phyloP scores from a whole-genome alignment of 2,329 filamentous ascomycete species.

The Penicillium sp. region DNA sequence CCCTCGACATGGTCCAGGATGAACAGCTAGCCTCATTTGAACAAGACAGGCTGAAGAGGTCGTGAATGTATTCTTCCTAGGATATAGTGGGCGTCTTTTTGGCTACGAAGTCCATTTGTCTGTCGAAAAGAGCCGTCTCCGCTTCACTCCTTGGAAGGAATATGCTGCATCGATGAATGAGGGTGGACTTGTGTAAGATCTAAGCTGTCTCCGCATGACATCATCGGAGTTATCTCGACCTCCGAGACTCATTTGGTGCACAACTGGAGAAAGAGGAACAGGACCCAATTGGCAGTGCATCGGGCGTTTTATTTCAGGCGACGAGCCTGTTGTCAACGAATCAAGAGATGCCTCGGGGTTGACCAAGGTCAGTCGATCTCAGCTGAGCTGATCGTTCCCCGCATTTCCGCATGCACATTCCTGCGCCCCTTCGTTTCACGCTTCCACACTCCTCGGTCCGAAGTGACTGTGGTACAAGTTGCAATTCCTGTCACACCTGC shows the following conservation, averaged over 20 bases:
- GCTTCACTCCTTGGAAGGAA: too few relatives aligned
- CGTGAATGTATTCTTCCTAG: too few relatives aligned
- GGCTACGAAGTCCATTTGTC: too few relatives aligned
- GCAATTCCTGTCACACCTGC: neutral
- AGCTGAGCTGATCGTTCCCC: constrained; percentile 12
- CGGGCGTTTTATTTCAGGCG: neutral
- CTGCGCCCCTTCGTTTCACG: constrained; percentile 6
- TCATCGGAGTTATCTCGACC: constrained; percentile 12
- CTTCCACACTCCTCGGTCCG: constrained; percentile 4
- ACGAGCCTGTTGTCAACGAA: neutral
- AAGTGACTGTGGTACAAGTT: constrained; percentile 2
- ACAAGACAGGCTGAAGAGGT: too few relatives aligned
- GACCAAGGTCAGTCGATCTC: constrained; percentile 1
- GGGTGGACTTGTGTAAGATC: neutral
- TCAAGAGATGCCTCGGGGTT: neutral
- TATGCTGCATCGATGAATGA: too few relatives aligned
- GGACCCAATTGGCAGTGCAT: neutral
- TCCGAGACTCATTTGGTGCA: neutral
- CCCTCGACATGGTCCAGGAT: too few relatives aligned
- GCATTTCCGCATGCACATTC: constrained; percentile 15
- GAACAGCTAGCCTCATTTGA: too few relatives aligned
- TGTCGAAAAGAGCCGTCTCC: too few relatives aligned
- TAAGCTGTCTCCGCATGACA: constrained; percentile 21
- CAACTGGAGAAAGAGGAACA: neutral
- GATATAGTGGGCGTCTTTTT: too few relatives aligned